Evolutionary conservation across 306 rosid genomes (phyloP), one percentile per base, ranked within the genome.

Genomic region (Dryas alaskensis): DNA sequence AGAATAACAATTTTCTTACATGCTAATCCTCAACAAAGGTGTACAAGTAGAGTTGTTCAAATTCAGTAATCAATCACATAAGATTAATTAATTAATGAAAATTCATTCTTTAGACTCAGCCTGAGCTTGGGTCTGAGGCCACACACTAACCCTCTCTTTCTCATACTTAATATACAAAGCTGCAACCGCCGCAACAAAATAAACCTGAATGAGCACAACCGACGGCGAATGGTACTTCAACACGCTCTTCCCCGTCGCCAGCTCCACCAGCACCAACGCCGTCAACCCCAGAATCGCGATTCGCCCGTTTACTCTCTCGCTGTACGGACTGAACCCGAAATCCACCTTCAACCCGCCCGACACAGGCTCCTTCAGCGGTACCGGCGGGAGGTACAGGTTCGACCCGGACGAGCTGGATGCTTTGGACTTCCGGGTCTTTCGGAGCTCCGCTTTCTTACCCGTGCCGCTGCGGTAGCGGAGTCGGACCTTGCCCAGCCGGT

Each of bases 171-270:
- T 67, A 74, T 76, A 91, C 63, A 88, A 10, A 14, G 98, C 87
- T 3, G 87, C 65, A 40, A 79, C 92, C 0, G 95, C 95, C 53
- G 96, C 89, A 49, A 93, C 91, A 14, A 91, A 94, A 46, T 94
- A 94, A 0, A 87, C n/a, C 86, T 91, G 98, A 82, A 81, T 61
- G 14, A 94, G 70, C 3, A 91, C 69, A 45, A 85, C 83, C 25
- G 92, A 11, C 2, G 97, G 92, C 59, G 95, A 65, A 71, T 94
- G 98, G 50, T 83, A 94, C 22, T 82, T 88, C 4, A 94, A 60
- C 5, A 94, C 91, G 3, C 96, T 75, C 86, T 86, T 91, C 77
- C 97, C 98, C 0, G 97, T 94, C 0, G 95, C 96, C 0, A 91
- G 60, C 76, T 94, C 98, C 84, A 91, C 95, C 80, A 92, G 76